Evolutionary conservation across 2,329 filamentous ascomycete species (phyloP), one percentile per base, ranked within the genome.

Genomic region (Colletotrichum gigasporum): DNA sequence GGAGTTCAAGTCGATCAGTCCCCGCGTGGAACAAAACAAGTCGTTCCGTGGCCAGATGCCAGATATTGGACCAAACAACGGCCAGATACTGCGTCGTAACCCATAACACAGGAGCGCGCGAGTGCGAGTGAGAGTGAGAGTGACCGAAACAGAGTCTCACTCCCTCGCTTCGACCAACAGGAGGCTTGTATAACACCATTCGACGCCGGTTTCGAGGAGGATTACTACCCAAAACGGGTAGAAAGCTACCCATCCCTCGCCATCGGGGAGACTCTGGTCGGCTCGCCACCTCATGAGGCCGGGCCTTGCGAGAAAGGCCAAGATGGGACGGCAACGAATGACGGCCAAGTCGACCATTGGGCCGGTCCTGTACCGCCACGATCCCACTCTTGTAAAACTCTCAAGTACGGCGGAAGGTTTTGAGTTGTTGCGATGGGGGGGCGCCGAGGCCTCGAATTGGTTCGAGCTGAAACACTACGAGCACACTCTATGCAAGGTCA

Each of bases 381-480:
- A 64, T 55, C 48, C 61, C 61, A 61, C 56, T 54, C 16, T 61
- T 50, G 41, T 41, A 61, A 61, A 61, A 61, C 56, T 47, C 48
- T 61, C 61, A 50, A 28, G 35, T 55, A 44, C 61, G 22, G 56
- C 35, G 35, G 48, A 64, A 18, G 37, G 50, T 57, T 65, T 65
- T 63, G 63, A 63, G 57, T 65, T 57, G 50, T 52, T 63, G 63
- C 51, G 59, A 65, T 63, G 63, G 59, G 58, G 51, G 58, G 50
- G 34, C 35, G 63, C 37, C 42, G 48, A 56, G 63, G 30, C 44
- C 63, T 63, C 51, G 44, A 58, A 45, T 57, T 63, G 51, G 63
- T 47, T 54, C 30, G 44, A 65, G 57, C 53, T 66, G 64, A 66
- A 60, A 66, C 67, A 35, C 24, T 59, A 22, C 22, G 8, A 48